These are phyloP conservation scores for Kluyveromyces aestuarii DNA, from an alignment of 805 yeast genomes.

Conservation along the genomic window DNA sequence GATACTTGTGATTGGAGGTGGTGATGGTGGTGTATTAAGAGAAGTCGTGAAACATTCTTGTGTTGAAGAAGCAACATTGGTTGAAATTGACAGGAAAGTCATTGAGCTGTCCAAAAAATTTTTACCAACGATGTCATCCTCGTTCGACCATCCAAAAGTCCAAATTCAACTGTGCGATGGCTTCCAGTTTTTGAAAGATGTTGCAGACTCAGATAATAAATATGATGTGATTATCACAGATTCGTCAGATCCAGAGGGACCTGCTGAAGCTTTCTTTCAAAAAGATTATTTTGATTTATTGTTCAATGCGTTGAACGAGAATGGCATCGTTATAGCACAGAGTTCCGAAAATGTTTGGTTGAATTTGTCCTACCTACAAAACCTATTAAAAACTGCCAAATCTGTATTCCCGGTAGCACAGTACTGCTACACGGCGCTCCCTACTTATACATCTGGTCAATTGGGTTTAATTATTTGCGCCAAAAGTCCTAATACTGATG, in stretches of 20 bases:
- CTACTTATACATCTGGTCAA: conserved; percentile 84
- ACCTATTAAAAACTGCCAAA: conserved; percentile 39
- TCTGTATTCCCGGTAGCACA: conserved; percentile 52
- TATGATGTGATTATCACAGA: conserved; percentile 86
- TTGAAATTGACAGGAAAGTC: conserved; percentile 85
- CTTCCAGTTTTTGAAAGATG: conserved; percentile 55
- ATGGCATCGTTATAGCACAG: conserved; percentile 74
- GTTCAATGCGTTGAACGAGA: conserved; percentile 47
- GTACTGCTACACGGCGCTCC: conserved; percentile 75
- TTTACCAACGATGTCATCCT: conserved; percentile 66
- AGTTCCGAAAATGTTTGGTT: conserved; percentile 72
- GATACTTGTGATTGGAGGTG: conserved; percentile 89
- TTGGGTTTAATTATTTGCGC: conserved; percentile 70
- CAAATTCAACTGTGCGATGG: conserved; percentile 72
- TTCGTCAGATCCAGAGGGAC: conserved; percentile 93
- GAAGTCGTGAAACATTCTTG: conserved; percentile 72
- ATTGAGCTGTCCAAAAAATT: conserved; percentile 62
- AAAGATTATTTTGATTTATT: conserved; percentile 64
- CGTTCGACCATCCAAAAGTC: conserved; percentile 56
- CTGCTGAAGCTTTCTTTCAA: conserved; percentile 85
- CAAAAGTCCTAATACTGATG: conserved; percentile 38
- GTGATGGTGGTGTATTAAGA: conserved; percentile 91
- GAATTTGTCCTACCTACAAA: conserved; percentile 43
- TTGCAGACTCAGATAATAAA: conserved; percentile 31
- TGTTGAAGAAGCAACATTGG: conserved; percentile 59